Evolutionary conservation across 148 eudicot species (phyloP).

Genomic region (Beta vulgaris): DNA sequence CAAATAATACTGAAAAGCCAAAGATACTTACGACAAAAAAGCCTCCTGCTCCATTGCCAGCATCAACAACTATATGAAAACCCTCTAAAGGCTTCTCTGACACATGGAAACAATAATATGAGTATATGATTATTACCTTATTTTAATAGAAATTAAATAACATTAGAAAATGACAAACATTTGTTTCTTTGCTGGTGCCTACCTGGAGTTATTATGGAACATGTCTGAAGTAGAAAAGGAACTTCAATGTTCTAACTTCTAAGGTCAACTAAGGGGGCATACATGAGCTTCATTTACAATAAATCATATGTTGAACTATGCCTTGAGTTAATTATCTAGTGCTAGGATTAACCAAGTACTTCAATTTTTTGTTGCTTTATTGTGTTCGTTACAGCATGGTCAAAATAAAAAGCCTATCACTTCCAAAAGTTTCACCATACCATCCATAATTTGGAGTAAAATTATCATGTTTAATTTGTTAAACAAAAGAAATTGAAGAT

Average conservation of each 20-base stretch:
- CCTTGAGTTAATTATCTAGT: too few species aligned
- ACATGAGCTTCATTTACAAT: neutral
- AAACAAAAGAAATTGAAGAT: neutral
- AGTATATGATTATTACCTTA: neutral
- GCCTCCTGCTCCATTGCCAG: conserved; percentile 99
- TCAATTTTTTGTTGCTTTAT: too few species aligned
- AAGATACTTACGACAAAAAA: conserved; percentile 77
- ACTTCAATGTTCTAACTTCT: neutral
- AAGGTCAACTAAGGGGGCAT: neutral
- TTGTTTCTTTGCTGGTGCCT: neutral
- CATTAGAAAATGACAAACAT: neutral
- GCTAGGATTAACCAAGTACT: too few species aligned
- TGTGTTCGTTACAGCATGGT: too few species aligned
- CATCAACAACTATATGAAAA: conserved; percentile 96
- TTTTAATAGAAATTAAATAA: neutral
- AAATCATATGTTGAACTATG: too few species aligned
- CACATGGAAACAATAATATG: conserved; percentile 22
- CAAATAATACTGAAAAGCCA: conserved; percentile 1
- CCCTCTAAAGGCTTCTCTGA: conserved; percentile 97
- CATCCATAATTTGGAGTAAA: neutral
- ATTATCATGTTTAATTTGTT: neutral
- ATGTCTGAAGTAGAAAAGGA: conserved; percentile 1
- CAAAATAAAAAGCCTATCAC: too few species aligned
- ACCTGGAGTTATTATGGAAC: neutral
- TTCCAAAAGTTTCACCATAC: neutral